Base-by-base conservation (phyloP, 164 flowering plant genomes). In the Echeveria elegans region DNA sequence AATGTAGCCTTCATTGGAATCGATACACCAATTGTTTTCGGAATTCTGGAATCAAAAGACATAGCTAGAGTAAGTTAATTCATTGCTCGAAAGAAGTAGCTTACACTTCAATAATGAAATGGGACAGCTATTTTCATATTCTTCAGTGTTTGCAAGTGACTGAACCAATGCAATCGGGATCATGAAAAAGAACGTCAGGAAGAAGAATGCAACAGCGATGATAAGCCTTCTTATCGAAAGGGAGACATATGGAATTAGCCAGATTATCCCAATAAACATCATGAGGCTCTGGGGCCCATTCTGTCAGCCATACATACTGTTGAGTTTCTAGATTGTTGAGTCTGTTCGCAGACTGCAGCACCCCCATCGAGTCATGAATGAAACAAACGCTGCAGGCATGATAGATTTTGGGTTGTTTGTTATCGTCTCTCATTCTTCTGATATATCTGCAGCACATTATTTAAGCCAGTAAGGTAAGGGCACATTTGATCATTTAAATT, bases 1-100 rank as follows among this genome's bases (percentile, higher is more conserved):
- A 92, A 92, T n/a, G 97, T 92, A 56, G 98, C 98, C 72, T 88
- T 92, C 96, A 85, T 83, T 12, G 98, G 98, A 65, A 92, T 92
- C 11, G 96, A 79, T 36, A 71, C 86, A 63, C 96, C 98, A 66
- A 89, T 75, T 23, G 87, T 86, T 70, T 70, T 78, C n/a, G 98
- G 88, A 50, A 92, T 86, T 0, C 97, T 91, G 87, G 81, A 81
- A 19, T 50, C 24, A 38, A 14, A 36, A 7, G 29, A 34, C 7
- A 15, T 28, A 64, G 29, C 2, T 38, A 30, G 18, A 5, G 41
- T 38, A 24, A 2, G 29, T 12, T 36, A 36, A 24, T n/a, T 21
- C 28, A 7, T 63, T 9, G 15, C 18, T 34, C 11, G 29, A 63
- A 26, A 37, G 56, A 36, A 32, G 31, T 62, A 11, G 70, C 85